phyloP scores from a whole-genome alignment of 2,329 filamentous ascomycete genomes.

The Paecilomyces niveus region DNA sequence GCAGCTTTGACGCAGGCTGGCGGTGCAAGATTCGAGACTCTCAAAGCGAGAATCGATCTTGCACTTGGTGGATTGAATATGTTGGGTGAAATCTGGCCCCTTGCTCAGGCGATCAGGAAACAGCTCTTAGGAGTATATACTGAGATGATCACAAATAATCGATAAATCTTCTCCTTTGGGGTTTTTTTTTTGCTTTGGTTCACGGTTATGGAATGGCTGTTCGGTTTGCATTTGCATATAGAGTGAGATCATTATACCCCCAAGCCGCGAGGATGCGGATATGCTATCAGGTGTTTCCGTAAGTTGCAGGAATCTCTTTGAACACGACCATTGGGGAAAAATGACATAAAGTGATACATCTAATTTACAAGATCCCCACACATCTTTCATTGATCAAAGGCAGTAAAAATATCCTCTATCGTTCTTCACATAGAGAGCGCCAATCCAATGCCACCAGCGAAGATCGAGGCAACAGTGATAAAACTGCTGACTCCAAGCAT shows the following conservation, averaged over 20 bases:
- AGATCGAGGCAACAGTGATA: not conserved
- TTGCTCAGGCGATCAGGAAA: constrained; percentile 2
- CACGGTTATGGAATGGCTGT: not conserved
- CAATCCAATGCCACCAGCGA: not conserved
- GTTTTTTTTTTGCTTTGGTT: not conserved
- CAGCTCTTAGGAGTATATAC: not conserved
- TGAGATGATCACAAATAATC: not conserved
- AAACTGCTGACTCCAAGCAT: not conserved
- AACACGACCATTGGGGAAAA: not conserved
- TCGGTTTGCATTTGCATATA: not conserved
- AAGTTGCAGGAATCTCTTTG: not conserved
- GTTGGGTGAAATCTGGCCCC: constrained; percentile 5
- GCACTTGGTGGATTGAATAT: constrained; percentile 5
- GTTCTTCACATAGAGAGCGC: too few species aligned
- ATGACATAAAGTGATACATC: not conserved
- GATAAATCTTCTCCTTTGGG: not conserved
- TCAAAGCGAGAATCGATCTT: constrained; percentile 1
- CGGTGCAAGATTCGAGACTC: not conserved
- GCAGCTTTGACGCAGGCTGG: not conserved
- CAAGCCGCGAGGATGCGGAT: not conserved
- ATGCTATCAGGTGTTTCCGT: too few species aligned
- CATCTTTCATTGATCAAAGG: too few species aligned
- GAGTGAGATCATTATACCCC: not conserved
- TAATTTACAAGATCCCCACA: too few species aligned
- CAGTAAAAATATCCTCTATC: too few species aligned